These are phyloP conservation scores for Nemania sp. DNA, from an alignment of 2,329 filamentous ascomycete species.

Conservation along the genomic window DNA sequence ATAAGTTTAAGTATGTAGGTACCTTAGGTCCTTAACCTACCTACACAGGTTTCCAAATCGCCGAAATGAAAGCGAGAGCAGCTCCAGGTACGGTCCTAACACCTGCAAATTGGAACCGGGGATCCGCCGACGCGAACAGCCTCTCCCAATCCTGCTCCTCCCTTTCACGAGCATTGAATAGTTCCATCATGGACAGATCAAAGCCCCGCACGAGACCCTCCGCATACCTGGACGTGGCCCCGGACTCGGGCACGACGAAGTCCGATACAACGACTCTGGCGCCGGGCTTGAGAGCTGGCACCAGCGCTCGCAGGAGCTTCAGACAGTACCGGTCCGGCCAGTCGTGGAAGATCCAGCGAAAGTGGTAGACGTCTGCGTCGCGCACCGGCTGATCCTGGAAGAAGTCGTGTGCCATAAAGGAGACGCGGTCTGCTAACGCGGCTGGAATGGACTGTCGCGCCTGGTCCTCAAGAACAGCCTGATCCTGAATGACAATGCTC, in stretches of 20 bases:
- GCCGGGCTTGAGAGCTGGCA: constrained; percentile 33
- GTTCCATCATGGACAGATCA: background rate
- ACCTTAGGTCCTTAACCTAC: too few species aligned
- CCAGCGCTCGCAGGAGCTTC: background rate
- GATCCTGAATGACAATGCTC: constrained; percentile 8
- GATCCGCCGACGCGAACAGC: background rate
- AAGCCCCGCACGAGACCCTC: background rate
- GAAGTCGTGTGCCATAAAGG: constrained; percentile 15
- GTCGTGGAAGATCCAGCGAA: constrained; percentile 9
- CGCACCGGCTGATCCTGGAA: constrained; percentile 9
- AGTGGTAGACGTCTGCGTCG: constrained; percentile 10
- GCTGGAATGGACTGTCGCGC: background rate
- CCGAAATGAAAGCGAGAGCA: background rate
- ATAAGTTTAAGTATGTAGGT: too few species aligned
- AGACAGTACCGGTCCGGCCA: constrained; percentile 9
- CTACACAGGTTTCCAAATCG: background rate
- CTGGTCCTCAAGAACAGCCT: background rate
- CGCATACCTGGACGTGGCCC: background rate
- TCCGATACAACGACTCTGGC: constrained; percentile 25
- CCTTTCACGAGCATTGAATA: background rate
- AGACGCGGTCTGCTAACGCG: background rate
- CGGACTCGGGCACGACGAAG: background rate
- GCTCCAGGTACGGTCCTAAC: background rate
- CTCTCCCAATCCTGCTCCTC: background rate
- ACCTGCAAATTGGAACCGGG: background rate